These are phyloP conservation scores for Alternaria sp. DNA, from an alignment of 2,329 filamentous ascomycete species.

Conservation along the genomic window DNA sequence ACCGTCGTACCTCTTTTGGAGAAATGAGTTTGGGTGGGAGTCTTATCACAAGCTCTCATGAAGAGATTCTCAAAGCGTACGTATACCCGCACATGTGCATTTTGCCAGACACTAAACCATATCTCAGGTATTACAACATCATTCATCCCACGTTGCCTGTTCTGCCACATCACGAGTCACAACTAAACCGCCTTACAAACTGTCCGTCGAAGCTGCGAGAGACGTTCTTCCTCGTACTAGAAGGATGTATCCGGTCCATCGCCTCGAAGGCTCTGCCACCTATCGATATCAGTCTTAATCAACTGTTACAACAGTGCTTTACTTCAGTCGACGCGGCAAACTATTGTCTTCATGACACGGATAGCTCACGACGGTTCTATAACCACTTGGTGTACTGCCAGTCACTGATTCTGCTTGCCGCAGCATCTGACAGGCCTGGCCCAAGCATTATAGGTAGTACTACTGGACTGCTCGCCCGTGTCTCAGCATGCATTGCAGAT, in stretches of 20 bases:
- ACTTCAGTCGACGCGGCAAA: constrained; percentile 39
- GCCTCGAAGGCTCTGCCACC: constrained; percentile 36
- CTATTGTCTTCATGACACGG: constrained; percentile 33
- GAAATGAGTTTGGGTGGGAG: constrained; percentile 43
- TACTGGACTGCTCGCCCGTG: constrained; percentile 39
- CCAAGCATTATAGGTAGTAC: constrained; percentile 33
- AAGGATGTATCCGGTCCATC: constrained; percentile 42
- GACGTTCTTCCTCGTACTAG: constrained; percentile 44
- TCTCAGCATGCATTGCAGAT: constrained; percentile 40
- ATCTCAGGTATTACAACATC: constrained; percentile 42
- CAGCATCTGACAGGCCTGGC: constrained; percentile 43
- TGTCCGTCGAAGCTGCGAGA: constrained; percentile 46
- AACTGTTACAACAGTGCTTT: constrained; percentile 39
- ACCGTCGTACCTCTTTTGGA: constrained; percentile 44
- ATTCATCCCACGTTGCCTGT: constrained; percentile 46
- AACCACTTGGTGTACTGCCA: constrained; percentile 46
- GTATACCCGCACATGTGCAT: neutral
- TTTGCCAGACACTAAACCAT: constrained; percentile 16
- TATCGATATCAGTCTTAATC: constrained; percentile 31
- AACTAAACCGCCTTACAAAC: constrained; percentile 43
- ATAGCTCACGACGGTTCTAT: constrained; percentile 37
- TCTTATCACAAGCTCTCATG: constrained; percentile 44
- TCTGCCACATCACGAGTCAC: constrained; percentile 39
- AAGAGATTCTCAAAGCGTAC: constrained; percentile 45
- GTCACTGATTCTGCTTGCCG: constrained; percentile 37